A percentile compares a stretch with the other conserved stretches of the same genome.
Evolutionary conservation across 2,329 filamentous ascomycete species (phyloP).

Genomic region (Bipolaris victoriae): DNA sequence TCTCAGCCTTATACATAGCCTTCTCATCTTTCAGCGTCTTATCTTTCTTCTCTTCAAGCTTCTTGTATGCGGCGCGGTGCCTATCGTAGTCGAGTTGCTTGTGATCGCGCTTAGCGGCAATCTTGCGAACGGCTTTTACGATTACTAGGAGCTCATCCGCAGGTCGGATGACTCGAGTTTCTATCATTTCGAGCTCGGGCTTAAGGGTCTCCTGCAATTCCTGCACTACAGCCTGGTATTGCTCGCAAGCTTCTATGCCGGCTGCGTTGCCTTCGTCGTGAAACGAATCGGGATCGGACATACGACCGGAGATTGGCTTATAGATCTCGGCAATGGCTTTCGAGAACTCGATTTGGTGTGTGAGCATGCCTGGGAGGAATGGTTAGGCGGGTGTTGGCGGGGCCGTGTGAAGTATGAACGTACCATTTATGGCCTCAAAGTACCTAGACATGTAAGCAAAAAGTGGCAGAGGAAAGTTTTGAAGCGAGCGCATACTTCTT

Average conservation of each 20-base stretch:
- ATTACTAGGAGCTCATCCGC: conserved; percentile 93
- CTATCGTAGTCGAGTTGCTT: conserved; percentile 97
- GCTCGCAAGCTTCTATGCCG: conserved; percentile 92
- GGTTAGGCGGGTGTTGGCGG: conserved; percentile 23
- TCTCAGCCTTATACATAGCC: conserved; percentile 93
- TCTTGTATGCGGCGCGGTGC: conserved; percentile 82
- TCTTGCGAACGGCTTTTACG: conserved; percentile 93
- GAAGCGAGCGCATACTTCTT: conserved; percentile 65
- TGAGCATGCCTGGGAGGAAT: conserved; percentile 73
- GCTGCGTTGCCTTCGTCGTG: conserved; percentile 86
- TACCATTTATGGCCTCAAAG: conserved; percentile 92
- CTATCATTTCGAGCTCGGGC: conserved; percentile 97
- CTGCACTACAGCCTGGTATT: conserved; percentile 90
- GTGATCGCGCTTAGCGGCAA: conserved; percentile 87
- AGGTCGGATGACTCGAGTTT: conserved; percentile 85
- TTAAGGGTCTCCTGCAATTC: conserved; percentile 87
- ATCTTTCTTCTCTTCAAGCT: conserved; percentile 97
- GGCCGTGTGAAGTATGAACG: conserved; percentile 19
- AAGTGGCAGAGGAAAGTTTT: background rate
- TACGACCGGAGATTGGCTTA: conserved; percentile 94
- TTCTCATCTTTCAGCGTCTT: conserved; percentile 97
- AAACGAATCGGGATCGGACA: conserved; percentile 88
- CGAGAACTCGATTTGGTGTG: conserved; percentile 97
- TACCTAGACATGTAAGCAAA: conserved; percentile 60
- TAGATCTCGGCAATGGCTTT: conserved; percentile 96